Conservation (phyloP, 495 filamentous ascomycete genomes). For the Penicillium manginii region DNA sequence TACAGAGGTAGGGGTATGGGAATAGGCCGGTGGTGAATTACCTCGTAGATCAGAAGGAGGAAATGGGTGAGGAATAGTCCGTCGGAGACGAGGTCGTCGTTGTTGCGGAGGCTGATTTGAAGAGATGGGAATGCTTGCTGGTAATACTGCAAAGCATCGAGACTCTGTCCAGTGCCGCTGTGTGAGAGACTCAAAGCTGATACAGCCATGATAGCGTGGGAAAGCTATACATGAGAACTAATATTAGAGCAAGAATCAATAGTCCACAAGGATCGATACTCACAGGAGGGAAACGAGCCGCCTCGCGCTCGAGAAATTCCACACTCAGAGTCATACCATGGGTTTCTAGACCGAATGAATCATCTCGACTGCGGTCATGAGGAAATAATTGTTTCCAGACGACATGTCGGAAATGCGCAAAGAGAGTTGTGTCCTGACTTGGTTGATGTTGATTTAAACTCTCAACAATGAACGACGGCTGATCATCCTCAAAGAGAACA, state of each 20-base stretch:
- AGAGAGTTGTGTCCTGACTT: conserved; percentile 39
- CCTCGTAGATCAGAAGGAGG: conserved; percentile 63
- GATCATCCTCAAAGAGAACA: conserved; percentile 21
- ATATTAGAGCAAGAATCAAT: conserved; percentile 19
- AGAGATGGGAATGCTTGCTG: conserved; percentile 56
- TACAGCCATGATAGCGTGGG: conserved; percentile 64
- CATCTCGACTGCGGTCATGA: conserved; percentile 24
- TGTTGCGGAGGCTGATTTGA: conserved; percentile 47
- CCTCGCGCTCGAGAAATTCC: conserved; percentile 54
- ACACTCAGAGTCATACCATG: conserved; percentile 38
- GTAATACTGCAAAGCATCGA: conserved; percentile 60
- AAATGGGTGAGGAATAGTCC: conserved; percentile 63
- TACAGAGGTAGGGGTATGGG: too few relatives aligned
- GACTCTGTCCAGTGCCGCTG: conserved; percentile 45
- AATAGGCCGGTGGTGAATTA: too few relatives aligned
- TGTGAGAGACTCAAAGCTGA: conserved; percentile 59
- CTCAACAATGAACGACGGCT: conserved; percentile 16
- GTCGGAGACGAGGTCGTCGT: conserved; percentile 58
- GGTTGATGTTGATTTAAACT: conserved; percentile 29
- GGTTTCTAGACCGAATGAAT: conserved; percentile 28
- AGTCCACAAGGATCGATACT: conserved; percentile 1
- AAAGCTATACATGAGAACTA: conserved; percentile 43
- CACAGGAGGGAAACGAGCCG: conserved; percentile 55
- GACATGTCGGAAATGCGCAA: conserved; percentile 48
- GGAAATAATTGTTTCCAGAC: conserved; percentile 47